Conservation (phyloP, 1,284 basidiomycete species). For the Ceratobasidium sp. region DNA sequence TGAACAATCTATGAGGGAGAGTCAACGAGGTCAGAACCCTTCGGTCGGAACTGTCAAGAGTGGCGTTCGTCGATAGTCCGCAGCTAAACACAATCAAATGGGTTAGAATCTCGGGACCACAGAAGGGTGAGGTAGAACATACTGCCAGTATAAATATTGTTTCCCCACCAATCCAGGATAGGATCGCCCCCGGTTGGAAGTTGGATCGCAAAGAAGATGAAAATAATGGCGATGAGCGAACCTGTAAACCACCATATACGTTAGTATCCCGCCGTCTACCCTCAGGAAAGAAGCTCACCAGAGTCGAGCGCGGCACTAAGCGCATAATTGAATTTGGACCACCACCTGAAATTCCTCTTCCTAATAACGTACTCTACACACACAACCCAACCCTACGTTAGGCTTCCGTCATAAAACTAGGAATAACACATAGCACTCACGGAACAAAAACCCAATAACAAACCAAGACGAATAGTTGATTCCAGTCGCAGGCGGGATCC, state of each 20-base stretch:
- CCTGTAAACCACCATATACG: conserved; percentile 62
- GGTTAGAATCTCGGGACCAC: background rate
- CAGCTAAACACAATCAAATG: conserved; percentile 34
- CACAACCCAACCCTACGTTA: conserved; percentile 6
- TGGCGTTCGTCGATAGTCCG: conserved; percentile 39
- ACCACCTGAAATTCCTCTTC: conserved; percentile 87
- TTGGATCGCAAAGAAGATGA: conserved; percentile 89
- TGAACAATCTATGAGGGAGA: conserved; percentile 8
- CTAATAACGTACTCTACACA: conserved; percentile 78
- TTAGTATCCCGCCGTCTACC: background rate
- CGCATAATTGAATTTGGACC: conserved; percentile 95
- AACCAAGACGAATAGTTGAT: conserved; percentile 97
- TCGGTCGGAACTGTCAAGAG: conserved; percentile 16
- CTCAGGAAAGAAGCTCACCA: conserved; percentile 60
- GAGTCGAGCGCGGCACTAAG: conserved; percentile 83
- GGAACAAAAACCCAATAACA: conserved; percentile 89
- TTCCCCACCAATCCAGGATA: conserved; percentile 89
- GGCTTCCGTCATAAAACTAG: background rate
- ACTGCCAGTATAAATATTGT: conserved; percentile 67
- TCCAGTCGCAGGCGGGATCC: conserved; percentile 90
- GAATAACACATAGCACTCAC: conserved; percentile 52
- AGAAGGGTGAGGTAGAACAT: background rate
- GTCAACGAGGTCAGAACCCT: conserved; percentile 36
- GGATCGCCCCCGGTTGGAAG: conserved; percentile 76
- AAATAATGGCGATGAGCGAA: conserved; percentile 78